These are phyloP conservation scores for Scheffersomyces amazonensis DNA, from an alignment of 805 yeast species.

Conservation along the genomic window DNA sequence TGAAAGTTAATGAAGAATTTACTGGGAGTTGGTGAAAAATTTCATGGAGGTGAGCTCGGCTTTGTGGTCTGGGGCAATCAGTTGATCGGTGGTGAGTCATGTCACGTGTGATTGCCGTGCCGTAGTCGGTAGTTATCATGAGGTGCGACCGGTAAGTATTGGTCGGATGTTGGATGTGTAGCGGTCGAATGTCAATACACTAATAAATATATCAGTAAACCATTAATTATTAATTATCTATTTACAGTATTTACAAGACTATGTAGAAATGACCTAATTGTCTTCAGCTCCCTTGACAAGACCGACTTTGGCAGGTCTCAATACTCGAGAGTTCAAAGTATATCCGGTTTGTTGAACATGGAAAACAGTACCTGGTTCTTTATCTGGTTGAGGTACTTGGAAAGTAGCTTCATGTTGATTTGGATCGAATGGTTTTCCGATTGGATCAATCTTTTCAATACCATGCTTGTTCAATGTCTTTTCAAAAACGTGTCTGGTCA, in stretches of 20 bases:
- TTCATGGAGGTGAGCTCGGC: no score
- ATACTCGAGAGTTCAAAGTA: conserved; percentile 79
- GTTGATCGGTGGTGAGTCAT: conserved; percentile 7
- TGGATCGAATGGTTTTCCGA: conserved; percentile 86
- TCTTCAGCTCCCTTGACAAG: conserved; percentile 58
- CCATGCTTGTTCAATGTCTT: conserved; percentile 83
- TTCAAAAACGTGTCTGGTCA: conserved; percentile 85
- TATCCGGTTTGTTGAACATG: conserved; percentile 91
- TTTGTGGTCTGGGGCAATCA: no score
- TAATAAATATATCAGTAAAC: no score
- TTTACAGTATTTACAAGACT: no score
- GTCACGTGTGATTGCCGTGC: conserved; percentile 4
- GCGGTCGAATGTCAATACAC: no score
- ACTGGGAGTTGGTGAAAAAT: no score
- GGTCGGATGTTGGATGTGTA: no score
- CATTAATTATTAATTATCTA: no score
- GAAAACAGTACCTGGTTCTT: conserved; percentile 90
- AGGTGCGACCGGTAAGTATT: no score
- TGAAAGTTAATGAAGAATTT: no score
- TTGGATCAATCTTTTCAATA: conserved; percentile 72
- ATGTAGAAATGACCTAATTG: no score
- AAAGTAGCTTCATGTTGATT: conserved; percentile 91
- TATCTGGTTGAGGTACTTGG: conserved; percentile 80
- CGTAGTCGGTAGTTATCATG: no score
- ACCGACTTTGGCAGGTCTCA: conserved; percentile 96